phyloP scores from a whole-genome alignment of 2,329 filamentous ascomycete genomes.

The Penicillium sp. region DNA sequence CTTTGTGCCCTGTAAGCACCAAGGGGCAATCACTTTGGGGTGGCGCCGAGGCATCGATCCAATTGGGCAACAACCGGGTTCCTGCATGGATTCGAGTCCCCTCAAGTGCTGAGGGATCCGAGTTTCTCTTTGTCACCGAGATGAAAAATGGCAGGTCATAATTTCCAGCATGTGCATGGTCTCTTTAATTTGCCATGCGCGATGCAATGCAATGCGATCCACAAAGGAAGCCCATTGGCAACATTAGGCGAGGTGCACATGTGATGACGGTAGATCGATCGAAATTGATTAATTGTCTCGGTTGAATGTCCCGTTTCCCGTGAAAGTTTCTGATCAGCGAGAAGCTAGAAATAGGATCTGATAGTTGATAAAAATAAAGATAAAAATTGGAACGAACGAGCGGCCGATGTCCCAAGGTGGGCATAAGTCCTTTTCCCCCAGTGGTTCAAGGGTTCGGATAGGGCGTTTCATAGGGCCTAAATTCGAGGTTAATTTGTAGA shows the following conservation, averaged over 20 bases:
- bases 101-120: neutral
- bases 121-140: neutral
- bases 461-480: neutral
- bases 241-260: neutral
- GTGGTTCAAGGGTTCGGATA: neutral
- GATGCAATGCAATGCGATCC: constrained; percentile 4
- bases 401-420: neutral
- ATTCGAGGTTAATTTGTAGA: neutral
- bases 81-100: neutral
- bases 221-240: neutral
- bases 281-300: neutral
- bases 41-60: neutral
- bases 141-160: neutral
- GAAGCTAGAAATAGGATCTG: neutral
- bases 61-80: neutral
- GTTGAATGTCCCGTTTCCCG: neutral
- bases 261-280: neutral
- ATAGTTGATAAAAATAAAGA: neutral
- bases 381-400: neutral
- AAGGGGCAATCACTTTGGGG: neutral
- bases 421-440: neutral
- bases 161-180: neutral
- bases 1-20: neutral
- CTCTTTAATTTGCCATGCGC: neutral
- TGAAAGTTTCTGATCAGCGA: neutral